Percentiles rank a stretch among this genome's conserved stretches.
Conservation (phyloP, 1,139 yeast genomes). For the Nakaseomyces delphensis region DNA sequence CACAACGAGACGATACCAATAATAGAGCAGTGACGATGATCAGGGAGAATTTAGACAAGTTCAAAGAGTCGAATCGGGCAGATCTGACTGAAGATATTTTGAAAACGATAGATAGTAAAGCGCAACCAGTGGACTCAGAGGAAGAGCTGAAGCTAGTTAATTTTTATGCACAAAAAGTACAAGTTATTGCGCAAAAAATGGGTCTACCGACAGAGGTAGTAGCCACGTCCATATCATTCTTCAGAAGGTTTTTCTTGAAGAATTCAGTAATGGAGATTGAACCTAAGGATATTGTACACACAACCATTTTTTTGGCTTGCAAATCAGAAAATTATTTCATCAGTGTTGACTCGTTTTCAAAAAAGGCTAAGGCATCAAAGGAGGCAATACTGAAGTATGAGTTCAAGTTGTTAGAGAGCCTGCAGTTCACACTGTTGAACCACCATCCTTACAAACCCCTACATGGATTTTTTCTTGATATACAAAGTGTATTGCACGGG, state of each 20-base stretch:
- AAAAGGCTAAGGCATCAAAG: slow-evolving; percentile 53
- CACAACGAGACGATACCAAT: slow-evolving; percentile 42
- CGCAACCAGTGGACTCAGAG: slow-evolving; percentile 47
- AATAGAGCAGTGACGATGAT: slow-evolving; percentile 43
- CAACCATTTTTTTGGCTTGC: slow-evolving; percentile 85
- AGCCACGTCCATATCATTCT: slow-evolving; percentile 79
- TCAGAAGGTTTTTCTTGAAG: slow-evolving; percentile 69
- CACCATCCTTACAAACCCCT: slow-evolving; percentile 85
- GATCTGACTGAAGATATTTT: slow-evolving; percentile 31
- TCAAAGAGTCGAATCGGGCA: slow-evolving; percentile 33
- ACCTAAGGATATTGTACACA: slow-evolving; percentile 73
- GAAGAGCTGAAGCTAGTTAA: slow-evolving; percentile 65
- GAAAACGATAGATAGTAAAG: slow-evolving; percentile 33
- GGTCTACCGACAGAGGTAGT: slow-evolving; percentile 56
- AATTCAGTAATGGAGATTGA: slow-evolving; percentile 80
- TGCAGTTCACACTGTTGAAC: slow-evolving; percentile 70
- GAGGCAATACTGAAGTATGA: slow-evolving; percentile 70
- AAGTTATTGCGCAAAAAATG: slow-evolving; percentile 48
- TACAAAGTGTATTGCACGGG: slow-evolving; percentile 54
- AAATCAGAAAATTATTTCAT: slow-evolving; percentile 88
- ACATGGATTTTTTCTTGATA: slow-evolving; percentile 86
- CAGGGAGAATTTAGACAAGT: slow-evolving; percentile 31
- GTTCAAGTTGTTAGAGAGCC: slow-evolving; percentile 61
- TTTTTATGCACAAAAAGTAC: slow-evolving; percentile 64
- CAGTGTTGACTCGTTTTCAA: slow-evolving; percentile 72